A percentile compares a stretch with the other conserved stretches of the same genome.
phyloP scores from a whole-genome alignment of 1,139 yeast genomes.

The Schwanniomyces etchellsii region DNA sequence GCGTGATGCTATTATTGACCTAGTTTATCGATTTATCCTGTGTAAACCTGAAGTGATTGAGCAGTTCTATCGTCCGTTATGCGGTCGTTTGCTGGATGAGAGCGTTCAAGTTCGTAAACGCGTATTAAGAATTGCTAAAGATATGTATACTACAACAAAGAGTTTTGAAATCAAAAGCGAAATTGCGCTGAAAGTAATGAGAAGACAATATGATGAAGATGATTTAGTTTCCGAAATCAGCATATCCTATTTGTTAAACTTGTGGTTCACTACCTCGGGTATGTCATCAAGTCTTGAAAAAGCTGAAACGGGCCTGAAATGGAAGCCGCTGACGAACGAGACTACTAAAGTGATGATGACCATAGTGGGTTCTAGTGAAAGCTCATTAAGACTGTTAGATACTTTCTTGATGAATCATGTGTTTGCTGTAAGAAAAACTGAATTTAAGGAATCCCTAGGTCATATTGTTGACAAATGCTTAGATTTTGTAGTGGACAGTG shows the following conservation, averaged over 20 bases:
- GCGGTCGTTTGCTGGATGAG: constrained; percentile 49
- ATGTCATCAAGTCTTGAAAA: constrained; percentile 3
- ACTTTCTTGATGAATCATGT: constrained; percentile 37
- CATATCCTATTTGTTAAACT: constrained; percentile 29
- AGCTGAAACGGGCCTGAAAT: too few species aligned
- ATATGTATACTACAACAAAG: constrained; percentile 37
- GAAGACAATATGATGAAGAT: constrained; percentile 67
- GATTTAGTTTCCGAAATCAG: constrained; percentile 47
- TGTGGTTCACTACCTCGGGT: constrained; percentile 36
- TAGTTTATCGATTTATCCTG: constrained; percentile 48
- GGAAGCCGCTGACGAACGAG: too few species aligned
- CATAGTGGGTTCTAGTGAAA: constrained; percentile 28
- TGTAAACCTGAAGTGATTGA: constrained; percentile 39
- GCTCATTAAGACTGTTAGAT: constrained; percentile 36
- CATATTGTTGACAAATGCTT: constrained; percentile 20
- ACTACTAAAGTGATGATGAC: constrained; percentile 24
- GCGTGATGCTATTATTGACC: constrained; percentile 69
- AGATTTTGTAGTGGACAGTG: constrained; percentile 20
- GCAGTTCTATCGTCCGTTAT: constrained; percentile 45
- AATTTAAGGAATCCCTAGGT: constrained; percentile 10
- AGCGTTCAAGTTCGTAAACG: constrained; percentile 64
- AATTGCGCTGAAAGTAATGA: constrained; percentile 47
- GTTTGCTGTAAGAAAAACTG: constrained; percentile 16
- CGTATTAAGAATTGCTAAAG: constrained; percentile 48
- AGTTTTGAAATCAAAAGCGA: constrained; percentile 28